Evolutionary conservation across 2,329 filamentous ascomycete species (phyloP).

Genomic region (Xylaria sp.): DNA sequence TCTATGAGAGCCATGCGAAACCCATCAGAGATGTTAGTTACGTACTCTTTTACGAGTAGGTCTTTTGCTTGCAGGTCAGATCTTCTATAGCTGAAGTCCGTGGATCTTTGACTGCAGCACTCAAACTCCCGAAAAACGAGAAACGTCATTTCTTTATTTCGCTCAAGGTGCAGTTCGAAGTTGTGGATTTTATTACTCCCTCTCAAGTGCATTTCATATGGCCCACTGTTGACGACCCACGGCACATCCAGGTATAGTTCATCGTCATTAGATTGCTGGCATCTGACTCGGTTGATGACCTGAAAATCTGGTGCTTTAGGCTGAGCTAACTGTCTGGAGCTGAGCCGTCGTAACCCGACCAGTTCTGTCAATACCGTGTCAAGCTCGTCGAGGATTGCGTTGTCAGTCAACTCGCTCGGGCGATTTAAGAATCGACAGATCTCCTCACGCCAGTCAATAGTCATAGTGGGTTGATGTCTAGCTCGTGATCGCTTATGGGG

Average conservation of each 20-base stretch:
- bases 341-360: slow-evolving; percentile 11
- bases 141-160: slow-evolving; percentile 26
- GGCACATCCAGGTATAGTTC: slow-evolving; percentile 20
- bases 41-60: slow-evolving; percentile 20
- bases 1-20: slow-evolving; percentile 19
- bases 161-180: slow-evolving; percentile 23
- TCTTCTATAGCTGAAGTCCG: background rate
- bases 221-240: slow-evolving; percentile 22
- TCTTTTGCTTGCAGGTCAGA: slow-evolving; percentile 2
- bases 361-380: slow-evolving; percentile 15
- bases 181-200: slow-evolving; percentile 28
- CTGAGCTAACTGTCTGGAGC: background rate
- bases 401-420: slow-evolving; percentile 9
- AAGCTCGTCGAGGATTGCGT: slow-evolving; percentile 26
- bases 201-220: slow-evolving; percentile 22
- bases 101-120: slow-evolving; percentile 4
- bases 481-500: slow-evolving; percentile 8
- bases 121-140: slow-evolving; percentile 23
- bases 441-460: slow-evolving; percentile 26
- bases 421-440: slow-evolving; percentile 18
- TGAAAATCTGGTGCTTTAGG: slow-evolving; percentile 18
- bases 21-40: slow-evolving; percentile 16
- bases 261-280: slow-evolving; percentile 7
- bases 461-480: slow-evolving; percentile 15
- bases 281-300: slow-evolving; percentile 15